phyloP scores from a whole-genome alignment of 495 filamentous ascomycete genomes.

The Emericellopsis terricola region DNA sequence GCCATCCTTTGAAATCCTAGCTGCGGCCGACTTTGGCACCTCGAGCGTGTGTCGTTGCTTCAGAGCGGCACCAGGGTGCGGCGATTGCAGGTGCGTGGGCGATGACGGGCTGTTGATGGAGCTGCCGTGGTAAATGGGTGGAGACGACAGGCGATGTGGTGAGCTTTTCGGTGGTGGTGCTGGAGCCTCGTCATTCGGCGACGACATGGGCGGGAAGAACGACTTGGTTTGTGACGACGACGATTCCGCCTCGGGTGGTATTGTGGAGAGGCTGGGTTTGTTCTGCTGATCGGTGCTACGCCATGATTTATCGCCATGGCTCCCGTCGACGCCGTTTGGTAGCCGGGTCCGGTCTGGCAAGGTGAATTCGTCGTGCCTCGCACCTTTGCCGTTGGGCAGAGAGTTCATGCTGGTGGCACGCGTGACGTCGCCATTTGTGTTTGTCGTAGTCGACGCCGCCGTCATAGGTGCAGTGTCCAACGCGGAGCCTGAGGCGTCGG shows the following conservation, averaged over 20 bases:
- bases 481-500: slow-evolving; percentile 15
- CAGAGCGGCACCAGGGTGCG: slow-evolving; percentile 25
- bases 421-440: slow-evolving; percentile 15
- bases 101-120: slow-evolving; percentile 20
- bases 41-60: slow-evolving; percentile 84
- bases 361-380: no score
- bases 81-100: slow-evolving; percentile 24
- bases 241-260: slow-evolving; percentile 2
- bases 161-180: slow-evolving; percentile 17
- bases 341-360: slow-evolving; percentile 5
- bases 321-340: slow-evolving; percentile 1
- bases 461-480: not conserved
- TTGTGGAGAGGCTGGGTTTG: not conserved
- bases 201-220: slow-evolving; percentile 20
- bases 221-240: slow-evolving; percentile 7
- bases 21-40: slow-evolving; percentile 43
- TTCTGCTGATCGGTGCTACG: slow-evolving; percentile 4
- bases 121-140: slow-evolving; percentile 36
- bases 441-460: no score
- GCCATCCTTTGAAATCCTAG: slow-evolving; percentile 32
- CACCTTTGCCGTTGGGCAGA: slow-evolving; percentile 16
- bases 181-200: slow-evolving; percentile 23
- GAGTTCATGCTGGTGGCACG: slow-evolving; percentile 14
- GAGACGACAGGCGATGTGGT: slow-evolving; percentile 59
- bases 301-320: slow-evolving; percentile 6